Percentiles rank a stretch among this genome's conserved stretches.
Evolutionary conservation across 805 yeast genomes (phyloP).

Genomic region (Yamadazyma phyllophila): DNA sequence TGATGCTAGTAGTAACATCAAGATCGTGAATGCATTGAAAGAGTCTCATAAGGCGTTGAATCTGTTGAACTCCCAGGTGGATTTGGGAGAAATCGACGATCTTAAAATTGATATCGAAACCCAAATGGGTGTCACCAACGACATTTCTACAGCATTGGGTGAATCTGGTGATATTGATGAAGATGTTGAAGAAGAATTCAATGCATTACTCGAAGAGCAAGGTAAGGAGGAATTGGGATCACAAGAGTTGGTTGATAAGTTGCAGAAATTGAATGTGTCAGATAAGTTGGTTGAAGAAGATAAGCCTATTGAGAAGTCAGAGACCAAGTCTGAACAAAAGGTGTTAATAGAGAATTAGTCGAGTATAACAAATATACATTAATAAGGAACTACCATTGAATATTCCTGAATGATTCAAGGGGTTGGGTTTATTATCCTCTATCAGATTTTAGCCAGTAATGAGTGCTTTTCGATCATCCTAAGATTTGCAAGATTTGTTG

Average conservation of each 20-base stretch:
- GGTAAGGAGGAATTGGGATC: slow-evolving; percentile 4
- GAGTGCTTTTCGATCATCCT: slow-evolving; percentile 22
- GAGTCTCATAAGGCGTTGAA: slow-evolving; percentile 25
- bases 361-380: slow-evolving; percentile 2
- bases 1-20: slow-evolving; percentile 31
- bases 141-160: slow-evolving; percentile 24
- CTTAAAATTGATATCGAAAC: slow-evolving; percentile 29
- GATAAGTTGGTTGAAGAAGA: not conserved
- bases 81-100: slow-evolving; percentile 25
- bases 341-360: not conserved
- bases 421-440: not conserved
- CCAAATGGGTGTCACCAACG: slow-evolving; percentile 27
- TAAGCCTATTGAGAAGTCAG: not conserved
- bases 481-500: slow-evolving; percentile 62
- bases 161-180: slow-evolving; percentile 18
- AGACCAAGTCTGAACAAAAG: slow-evolving; percentile 5
- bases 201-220: slow-evolving; percentile 19
- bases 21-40: slow-evolving; percentile 24
- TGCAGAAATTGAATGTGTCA: slow-evolving; percentile 14
- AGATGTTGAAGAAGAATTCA: slow-evolving; percentile 32
- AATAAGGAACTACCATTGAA: not conserved
- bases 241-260: slow-evolving; percentile 14
- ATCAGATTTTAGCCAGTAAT: not conserved
- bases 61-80: slow-evolving; percentile 26
- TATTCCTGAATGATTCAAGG: slow-evolving; percentile 9